A percentile compares a stretch with the other conserved stretches of the same genome.
Conservation (phyloP, 108 stramenopile genomes). For the Hondaea fermentalgiana region DNA sequence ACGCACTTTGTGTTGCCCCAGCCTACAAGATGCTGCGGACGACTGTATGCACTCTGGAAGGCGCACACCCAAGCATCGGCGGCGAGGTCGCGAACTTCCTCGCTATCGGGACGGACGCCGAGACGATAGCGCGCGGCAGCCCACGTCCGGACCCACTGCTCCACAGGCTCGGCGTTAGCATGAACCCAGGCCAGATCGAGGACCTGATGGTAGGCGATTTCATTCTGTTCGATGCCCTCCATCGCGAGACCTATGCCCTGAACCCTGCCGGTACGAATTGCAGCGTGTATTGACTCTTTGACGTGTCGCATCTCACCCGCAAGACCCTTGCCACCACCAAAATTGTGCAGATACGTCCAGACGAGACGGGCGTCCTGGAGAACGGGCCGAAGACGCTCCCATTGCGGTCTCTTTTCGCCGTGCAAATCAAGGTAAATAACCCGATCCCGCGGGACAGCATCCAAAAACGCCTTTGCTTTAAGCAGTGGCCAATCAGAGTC, state of each 20-base stretch:
- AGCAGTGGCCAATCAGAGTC: neutral
- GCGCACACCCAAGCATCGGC: neutral
- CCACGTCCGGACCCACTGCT: neutral
- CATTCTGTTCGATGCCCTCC: constrained; percentile 16
- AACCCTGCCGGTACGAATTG: neutral
- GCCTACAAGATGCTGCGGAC: neutral
- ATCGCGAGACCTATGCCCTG: constrained; percentile 3
- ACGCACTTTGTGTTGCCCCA: neutral
- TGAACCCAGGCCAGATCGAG: neutral
- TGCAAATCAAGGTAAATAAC: neutral
- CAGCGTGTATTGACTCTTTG: neutral
- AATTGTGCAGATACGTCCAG: neutral
- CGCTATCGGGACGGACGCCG: too few relatives aligned
- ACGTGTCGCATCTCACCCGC: neutral
- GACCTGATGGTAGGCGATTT: neutral
- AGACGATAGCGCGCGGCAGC: neutral
- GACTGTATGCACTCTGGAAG: neutral
- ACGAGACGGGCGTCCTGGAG: neutral
- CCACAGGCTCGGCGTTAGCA: neutral
- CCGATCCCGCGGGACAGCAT: neutral
- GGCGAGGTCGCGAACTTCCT: neutral
- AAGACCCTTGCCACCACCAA: neutral
- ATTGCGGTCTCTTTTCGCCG: neutral
- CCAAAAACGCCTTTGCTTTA: neutral
- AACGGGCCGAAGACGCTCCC: neutral